A percentile compares a stretch with the other conserved stretches of the same genome.
Evolutionary conservation across 306 rosid species (phyloP).

Genomic region (Malus asiatica): DNA sequence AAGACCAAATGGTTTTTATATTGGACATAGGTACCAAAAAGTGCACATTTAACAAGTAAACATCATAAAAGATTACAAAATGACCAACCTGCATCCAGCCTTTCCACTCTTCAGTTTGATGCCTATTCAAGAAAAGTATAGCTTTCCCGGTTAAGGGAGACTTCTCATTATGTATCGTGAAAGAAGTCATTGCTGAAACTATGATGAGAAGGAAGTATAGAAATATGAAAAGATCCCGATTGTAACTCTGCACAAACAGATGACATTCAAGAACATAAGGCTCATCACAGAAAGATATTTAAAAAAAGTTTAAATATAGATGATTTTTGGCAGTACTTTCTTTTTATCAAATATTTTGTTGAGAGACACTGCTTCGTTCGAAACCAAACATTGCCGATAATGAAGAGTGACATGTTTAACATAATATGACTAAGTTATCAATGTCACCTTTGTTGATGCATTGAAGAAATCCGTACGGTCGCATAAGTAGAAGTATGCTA

Average conservation of each 20-base stretch:
- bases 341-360: neutral
- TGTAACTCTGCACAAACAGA: conserved; percentile 73
- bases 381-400: neutral
- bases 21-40: neutral
- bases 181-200: conserved; percentile 78
- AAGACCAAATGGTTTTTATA: neutral
- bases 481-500: conserved; percentile 69
- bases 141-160: conserved; percentile 82
- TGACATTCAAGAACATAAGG: conserved; percentile 1
- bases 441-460: conserved; percentile 59
- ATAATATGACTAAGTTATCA: conserved; percentile 8
- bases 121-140: conserved; percentile 84
- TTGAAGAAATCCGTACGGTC: conserved; percentile 86
- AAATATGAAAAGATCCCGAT: conserved; percentile 83
- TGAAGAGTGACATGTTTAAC: neutral
- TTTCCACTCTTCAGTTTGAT: conserved; percentile 99
- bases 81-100: conserved; percentile 95
- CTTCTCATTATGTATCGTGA: conserved; percentile 75
- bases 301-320: neutral
- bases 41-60: neutral
- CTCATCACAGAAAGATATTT: neutral
- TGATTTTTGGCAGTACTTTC: neutral
- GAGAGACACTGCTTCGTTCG: neutral
- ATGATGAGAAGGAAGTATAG: conserved; percentile 84
- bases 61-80: neutral